A percentile compares a stretch with the other conserved stretches of the same genome.
Conservation (phyloP, 2,329 filamentous ascomycete genomes). For the Trichoderma sp. region DNA sequence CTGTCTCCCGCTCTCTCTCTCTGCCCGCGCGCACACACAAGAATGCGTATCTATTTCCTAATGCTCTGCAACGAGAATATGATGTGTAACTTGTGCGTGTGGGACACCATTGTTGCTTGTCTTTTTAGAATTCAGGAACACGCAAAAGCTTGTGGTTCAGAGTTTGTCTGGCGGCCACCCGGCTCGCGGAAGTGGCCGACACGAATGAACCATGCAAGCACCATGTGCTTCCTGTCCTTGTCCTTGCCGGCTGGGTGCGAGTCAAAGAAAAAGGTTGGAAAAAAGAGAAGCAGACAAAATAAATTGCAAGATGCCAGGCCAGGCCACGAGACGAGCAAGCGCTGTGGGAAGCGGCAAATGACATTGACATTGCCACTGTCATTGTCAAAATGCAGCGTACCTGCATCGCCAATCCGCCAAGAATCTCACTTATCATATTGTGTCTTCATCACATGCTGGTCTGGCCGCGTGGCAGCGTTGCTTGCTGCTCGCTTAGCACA, state of each 20-base stretch:
- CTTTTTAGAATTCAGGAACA: conserved; percentile 19
- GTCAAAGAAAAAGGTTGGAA: neutral
- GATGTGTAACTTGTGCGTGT: conserved; percentile 4
- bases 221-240: neutral
- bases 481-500: conserved; percentile 9
- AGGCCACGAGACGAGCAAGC: no score
- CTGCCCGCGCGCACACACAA: neutral
- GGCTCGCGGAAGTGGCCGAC: neutral
- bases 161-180: neutral
- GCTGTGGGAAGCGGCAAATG: neutral
- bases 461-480: conserved; percentile 5
- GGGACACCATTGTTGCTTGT: conserved; percentile 18
- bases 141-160: conserved; percentile 1
- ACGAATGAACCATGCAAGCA: neutral
- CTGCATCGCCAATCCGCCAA: neutral
- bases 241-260: neutral
- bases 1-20: no score
- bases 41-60: neutral
- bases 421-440: neutral
- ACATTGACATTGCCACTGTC: neutral
- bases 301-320: neutral
- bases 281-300: neutral
- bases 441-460: conserved; percentile 10
- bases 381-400: neutral
- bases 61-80: neutral